Evolutionary conservation across 495 filamentous ascomycete species (phyloP).

Genomic region (Aspergillus leporis): DNA sequence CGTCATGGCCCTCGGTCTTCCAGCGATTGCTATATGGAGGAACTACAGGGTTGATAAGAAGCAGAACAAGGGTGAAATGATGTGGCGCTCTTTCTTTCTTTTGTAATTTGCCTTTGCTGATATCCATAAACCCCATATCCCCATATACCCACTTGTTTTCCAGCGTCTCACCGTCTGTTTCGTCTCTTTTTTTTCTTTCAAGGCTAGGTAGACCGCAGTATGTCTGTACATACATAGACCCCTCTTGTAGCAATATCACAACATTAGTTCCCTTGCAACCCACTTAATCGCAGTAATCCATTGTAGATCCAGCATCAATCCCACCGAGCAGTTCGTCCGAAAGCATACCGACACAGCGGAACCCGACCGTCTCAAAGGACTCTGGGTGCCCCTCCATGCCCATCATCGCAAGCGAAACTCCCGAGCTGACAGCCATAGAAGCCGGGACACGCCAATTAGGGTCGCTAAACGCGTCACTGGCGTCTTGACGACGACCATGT

Average conservation of each 20-base stretch:
- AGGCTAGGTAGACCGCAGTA: too few relatives aligned
- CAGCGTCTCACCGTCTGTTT: not conserved
- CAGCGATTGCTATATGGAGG: slow-evolving; percentile 47
- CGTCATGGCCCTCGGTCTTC: slow-evolving; percentile 47
- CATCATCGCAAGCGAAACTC: not conserved
- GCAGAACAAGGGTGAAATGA: slow-evolving; percentile 23
- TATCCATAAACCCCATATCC: not conserved
- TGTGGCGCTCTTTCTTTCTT: not conserved
- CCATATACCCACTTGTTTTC: not conserved
- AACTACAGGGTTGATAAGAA: slow-evolving; percentile 57
- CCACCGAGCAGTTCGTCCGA: not conserved
- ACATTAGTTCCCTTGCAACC: too few relatives aligned
- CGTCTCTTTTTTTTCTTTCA: too few relatives aligned
- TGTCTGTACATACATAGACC: too few relatives aligned
- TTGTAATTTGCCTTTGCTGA: not conserved
- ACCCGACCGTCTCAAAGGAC: not conserved
- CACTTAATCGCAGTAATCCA: too few relatives aligned
- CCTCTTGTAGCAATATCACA: too few relatives aligned
- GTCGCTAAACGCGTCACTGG: slow-evolving; percentile 1
- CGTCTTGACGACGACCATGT: not conserved
- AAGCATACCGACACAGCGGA: not conserved
- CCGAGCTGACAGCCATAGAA: not conserved
- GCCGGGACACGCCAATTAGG: not conserved
- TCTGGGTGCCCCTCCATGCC: not conserved
- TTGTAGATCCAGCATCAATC: not conserved